These are phyloP conservation scores for Podospora pseudopauciseta DNA, from an alignment of 495 filamentous ascomycete genomes.

Conservation along the genomic window DNA sequence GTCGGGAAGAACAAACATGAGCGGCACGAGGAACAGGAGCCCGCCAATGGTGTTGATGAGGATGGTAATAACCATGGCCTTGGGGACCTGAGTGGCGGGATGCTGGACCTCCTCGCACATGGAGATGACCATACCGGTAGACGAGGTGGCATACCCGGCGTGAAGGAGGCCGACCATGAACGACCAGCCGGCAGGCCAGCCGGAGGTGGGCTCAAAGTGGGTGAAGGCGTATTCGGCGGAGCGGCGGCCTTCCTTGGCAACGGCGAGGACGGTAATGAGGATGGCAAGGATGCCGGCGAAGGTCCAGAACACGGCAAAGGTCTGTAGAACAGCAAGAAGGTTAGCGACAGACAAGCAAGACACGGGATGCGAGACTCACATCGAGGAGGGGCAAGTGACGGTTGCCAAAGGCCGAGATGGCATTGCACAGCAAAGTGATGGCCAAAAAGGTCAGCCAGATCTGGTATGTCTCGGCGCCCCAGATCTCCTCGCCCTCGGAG, in stretches of 20 bases:
- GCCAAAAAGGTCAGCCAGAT: conserved; percentile 58
- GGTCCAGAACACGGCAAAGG: conserved; percentile 51
- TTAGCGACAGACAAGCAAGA: neutral
- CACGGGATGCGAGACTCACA: conserved; percentile 28
- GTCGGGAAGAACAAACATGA: conserved; percentile 49
- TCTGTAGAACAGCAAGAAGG: conserved; percentile 26
- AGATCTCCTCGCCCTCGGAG: conserved; percentile 34
- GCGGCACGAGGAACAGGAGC: conserved; percentile 47
- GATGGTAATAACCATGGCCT: conserved; percentile 50
- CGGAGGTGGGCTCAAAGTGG: conserved; percentile 45
- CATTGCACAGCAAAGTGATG: conserved; percentile 51
- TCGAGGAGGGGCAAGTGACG: conserved; percentile 55
- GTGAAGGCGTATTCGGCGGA: conserved; percentile 40
- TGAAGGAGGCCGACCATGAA: conserved; percentile 49
- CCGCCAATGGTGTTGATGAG: conserved; percentile 48
- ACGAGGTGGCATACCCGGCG: conserved; percentile 49
- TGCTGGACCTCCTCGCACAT: conserved; percentile 51
- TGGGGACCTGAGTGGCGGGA: conserved; percentile 48
- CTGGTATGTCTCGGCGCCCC: conserved; percentile 52
- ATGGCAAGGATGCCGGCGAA: conserved; percentile 47
- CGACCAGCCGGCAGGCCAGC: conserved; percentile 49
- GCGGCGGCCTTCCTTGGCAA: conserved; percentile 45
- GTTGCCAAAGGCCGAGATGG: conserved; percentile 56
- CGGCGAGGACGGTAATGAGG: conserved; percentile 40
- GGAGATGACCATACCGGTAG: conserved; percentile 52